Evolutionary conservation across 805 yeast species (phyloP).

Genomic region (Candida loeiensis): DNA sequence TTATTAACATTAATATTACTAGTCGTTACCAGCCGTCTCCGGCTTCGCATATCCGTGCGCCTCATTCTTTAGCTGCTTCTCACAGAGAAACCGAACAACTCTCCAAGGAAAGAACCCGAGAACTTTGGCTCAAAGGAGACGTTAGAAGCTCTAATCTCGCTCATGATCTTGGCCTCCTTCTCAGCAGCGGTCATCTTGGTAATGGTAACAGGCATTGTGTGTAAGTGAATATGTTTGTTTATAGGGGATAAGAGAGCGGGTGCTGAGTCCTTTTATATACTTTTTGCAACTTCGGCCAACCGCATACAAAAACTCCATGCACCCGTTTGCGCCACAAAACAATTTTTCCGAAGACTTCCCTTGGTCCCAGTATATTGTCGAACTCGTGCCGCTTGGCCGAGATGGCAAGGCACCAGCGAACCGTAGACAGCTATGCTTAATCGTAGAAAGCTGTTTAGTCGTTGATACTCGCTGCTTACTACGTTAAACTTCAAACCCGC

Average conservation of each 20-base stretch:
- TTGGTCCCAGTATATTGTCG: no score
- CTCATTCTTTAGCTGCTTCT: constrained; percentile 5
- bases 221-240: neutral
- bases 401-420: no score
- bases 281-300: constrained; percentile 3
- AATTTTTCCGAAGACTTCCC: constrained; percentile 4
- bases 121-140: constrained; percentile 38
- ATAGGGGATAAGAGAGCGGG: neutral
- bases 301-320: constrained; percentile 2
- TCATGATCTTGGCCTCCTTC: constrained; percentile 45
- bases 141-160: constrained; percentile 36
- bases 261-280: neutral
- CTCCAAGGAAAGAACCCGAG: constrained; percentile 40
- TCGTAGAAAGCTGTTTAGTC: no score
- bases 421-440: no score
- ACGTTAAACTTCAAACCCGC: no score
- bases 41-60: neutral
- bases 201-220: constrained; percentile 9
- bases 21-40: no score
- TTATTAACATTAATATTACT: no score
- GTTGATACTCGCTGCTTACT: no score
- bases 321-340: neutral
- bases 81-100: constrained; percentile 34
- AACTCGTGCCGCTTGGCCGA: no score
- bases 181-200: constrained; percentile 30